Evolutionary conservation across 345 rosid species (phyloP), one percentile per base, ranked within the genome.

Genomic region (Toxicodendron radicans): DNA sequence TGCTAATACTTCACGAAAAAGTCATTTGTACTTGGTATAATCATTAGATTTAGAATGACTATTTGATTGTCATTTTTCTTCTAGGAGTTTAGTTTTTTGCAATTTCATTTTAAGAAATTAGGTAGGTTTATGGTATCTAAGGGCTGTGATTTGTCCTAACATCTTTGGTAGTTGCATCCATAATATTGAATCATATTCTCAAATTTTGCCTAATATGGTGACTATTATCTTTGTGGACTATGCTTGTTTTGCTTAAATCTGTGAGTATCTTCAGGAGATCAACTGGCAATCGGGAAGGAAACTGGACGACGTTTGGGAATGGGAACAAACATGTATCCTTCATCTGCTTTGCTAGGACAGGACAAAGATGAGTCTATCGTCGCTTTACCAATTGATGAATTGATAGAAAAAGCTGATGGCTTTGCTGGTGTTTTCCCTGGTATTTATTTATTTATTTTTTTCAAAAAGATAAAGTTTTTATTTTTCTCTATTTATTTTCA

Each of bases 361-460:
- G 81, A 90, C 83, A 95, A 95, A 81, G 98, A 91, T 76, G 98
- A 93, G 83, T 93, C 99, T 18, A 90, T 95, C 48, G 97, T 71
- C 71, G 90, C 96, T 61, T 83, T 95, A 75, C 98, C 98, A 8
- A 71, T 95, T n/a, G 98, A 95, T 80, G 99, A 95, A 82, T 88
- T 95, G 74, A 95, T 95, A 49, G 99, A 95, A 77, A 91, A 93
- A 75, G 99, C 99, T 45, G 99, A 95, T 87, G 99, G 99, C n/a
- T 95, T 95, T 83, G 99, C 98, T 81, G 99, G 99, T 17, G 98
- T 95, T 70, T 95, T 95, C 78, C 99, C 99, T 72, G 99, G 99
- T 95, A 87, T 53, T 52, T 60, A 24, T 8, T 48, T 58, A 35
- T 61, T 21, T 38, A 13, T 9, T 57, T 62, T 21, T 41, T 20